Conservation (phyloP, 1,284 basidiomycete genomes). For the Tilletia walkeri region DNA sequence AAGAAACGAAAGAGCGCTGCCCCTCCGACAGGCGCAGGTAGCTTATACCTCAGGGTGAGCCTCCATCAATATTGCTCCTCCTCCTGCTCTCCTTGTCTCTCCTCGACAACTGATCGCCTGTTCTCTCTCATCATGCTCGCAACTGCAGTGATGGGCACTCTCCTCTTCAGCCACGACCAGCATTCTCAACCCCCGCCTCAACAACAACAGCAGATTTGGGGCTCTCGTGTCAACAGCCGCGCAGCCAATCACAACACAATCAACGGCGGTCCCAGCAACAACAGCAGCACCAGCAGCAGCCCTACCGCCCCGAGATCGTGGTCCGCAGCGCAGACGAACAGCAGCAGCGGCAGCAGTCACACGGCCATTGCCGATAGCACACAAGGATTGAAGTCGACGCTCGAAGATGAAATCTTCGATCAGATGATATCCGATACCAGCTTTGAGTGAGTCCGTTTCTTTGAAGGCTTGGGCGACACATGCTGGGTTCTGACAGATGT, state of each 20-base stretch:
- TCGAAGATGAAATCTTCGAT: slow-evolving; percentile 50
- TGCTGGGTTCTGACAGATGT: too few species aligned
- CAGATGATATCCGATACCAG: slow-evolving; percentile 44
- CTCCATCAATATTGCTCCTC: too few species aligned
- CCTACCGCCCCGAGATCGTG: not conserved
- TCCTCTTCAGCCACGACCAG: slow-evolving; percentile 1
- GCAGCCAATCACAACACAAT: not conserved
- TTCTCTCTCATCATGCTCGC: too few species aligned
- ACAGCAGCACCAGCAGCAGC: not conserved
- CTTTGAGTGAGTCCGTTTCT: slow-evolving; percentile 31
- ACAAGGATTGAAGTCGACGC: slow-evolving; percentile 28
- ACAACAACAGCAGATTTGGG: slow-evolving; percentile 8
- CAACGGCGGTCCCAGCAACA: not conserved
- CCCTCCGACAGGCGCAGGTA: too few species aligned
- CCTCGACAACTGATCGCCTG: too few species aligned
- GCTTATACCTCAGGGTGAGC: too few species aligned
- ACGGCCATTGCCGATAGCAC: slow-evolving; percentile 15
- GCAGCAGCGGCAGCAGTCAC: slow-evolving; percentile 12
- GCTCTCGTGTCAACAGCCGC: slow-evolving; percentile 9
- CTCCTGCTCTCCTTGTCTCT: too few species aligned
- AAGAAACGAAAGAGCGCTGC: too few species aligned
- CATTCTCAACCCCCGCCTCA: not conserved
- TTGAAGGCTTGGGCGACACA: not conserved
- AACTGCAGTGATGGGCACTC: slow-evolving; percentile 7
- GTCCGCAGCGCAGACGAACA: not conserved